Conservation (phyloP, 2,329 filamentous ascomycete genomes). For the Periconia sp. region DNA sequence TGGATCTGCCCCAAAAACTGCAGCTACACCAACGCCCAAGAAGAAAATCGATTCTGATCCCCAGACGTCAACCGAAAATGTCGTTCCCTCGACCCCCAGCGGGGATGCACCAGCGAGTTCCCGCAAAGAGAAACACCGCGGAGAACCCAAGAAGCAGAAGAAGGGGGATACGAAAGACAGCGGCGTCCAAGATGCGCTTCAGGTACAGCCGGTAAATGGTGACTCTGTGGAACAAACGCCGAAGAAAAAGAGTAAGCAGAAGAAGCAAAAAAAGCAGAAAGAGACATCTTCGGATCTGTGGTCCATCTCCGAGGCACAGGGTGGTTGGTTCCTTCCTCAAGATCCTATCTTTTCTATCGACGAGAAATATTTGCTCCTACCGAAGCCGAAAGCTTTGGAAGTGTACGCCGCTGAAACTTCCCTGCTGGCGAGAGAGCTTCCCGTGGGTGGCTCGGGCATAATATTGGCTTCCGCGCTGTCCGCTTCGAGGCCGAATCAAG, state of each 20-base stretch:
- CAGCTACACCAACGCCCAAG: conserved; percentile 14
- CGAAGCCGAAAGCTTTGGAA: conserved; percentile 73
- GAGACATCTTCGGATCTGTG: conserved; percentile 20
- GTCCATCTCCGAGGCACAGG: conserved; percentile 51
- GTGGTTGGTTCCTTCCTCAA: conserved; percentile 57
- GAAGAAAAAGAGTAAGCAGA: conserved; percentile 17
- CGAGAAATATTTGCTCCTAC: conserved; percentile 68
- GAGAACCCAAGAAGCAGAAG: conserved; percentile 3
- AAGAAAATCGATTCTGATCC: conserved; percentile 5
- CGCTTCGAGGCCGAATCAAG: conserved; percentile 50
- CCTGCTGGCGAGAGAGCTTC: conserved; percentile 72
- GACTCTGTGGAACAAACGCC: background rate
- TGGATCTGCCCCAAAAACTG: conserved; percentile 14
- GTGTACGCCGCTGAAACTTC: conserved; percentile 83
- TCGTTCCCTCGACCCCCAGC: conserved; percentile 7
- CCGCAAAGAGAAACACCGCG: conserved; percentile 10
- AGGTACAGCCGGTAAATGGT: background rate
- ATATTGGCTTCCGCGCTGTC: conserved; percentile 58
- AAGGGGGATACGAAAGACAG: background rate
- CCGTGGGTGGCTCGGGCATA: conserved; percentile 42
- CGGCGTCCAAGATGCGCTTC: background rate
- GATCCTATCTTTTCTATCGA: conserved; percentile 62
- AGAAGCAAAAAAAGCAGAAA: conserved; percentile 30
- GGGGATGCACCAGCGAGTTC: conserved; percentile 11
- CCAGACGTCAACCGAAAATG: background rate